Base-by-base conservation (phyloP, 306 rosid genomes). In the Prunus kanzakura region DNA sequence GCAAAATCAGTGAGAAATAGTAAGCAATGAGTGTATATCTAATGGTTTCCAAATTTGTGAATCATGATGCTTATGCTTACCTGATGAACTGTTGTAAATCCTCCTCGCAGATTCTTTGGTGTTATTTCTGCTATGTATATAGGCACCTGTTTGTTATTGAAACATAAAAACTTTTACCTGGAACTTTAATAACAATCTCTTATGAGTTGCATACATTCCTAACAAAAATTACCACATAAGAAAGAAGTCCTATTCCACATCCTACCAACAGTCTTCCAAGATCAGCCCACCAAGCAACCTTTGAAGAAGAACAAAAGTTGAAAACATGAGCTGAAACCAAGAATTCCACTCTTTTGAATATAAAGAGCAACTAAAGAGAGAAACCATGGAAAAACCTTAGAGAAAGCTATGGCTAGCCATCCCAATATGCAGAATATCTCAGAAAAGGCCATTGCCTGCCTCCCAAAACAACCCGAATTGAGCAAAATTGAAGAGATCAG, bases 241-340 rank as follows among this genome's bases (percentile, higher is more conserved):
- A 94, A 43, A 94, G 86, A 69, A 91, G 69, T 63, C 97, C 93
- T 83, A 94, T 94, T 72, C 96, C 98, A 84, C 82, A 87, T 86
- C 98, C 97, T 27, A 89, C 84, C 41, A 90, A 77, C 61, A 91
- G 73, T 80, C 98, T 89, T 87, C 97, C 98, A 56, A 85, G 69
- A 64, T 94, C 90, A 64, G 93, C 90, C 87, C 83, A 87, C 91
- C 87, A 86, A 72, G 88, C 82, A 78, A 49, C 91, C 98, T 93
- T 79, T 77, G 78, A 78, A 78, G 73, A 86, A 82, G 72, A 75
- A 84, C 20, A 69, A 51, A 68, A 71, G 32, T 29, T 41, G 50
- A 46, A 67, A 57, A 46, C 68, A 75, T 18, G 64, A 78, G 27
- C 43, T 20, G 5, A 64, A 47, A 22, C 55, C 8, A 54, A 78